Evolutionary conservation across 2,329 filamentous ascomycete genomes (phyloP), one percentile per base, ranked within the genome.

Genomic region (Anisogramma anomala): DNA sequence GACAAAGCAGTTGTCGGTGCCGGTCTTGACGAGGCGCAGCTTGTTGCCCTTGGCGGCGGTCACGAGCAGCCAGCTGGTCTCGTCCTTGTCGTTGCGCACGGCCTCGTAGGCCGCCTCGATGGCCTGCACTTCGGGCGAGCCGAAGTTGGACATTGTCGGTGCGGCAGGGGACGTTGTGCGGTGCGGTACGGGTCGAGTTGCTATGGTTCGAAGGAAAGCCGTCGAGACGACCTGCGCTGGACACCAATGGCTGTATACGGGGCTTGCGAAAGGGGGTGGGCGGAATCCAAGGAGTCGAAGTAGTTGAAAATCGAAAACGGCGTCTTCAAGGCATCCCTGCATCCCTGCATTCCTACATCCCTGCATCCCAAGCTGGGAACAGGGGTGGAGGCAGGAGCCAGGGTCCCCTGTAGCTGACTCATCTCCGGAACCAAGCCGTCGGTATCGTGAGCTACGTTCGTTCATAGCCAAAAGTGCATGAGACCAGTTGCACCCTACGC

Each of bases 61-160:
- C 50, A 83, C 66, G 43, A 83, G 67, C 17, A 83, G 68, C 77
- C 77, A 83, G 62, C 78, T 81, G 48, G 68, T 74, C 42, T 65
- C 60, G 46, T 79, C 70, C 58, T 79, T 80, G 68, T 82, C 77
- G 50, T 68, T 73, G 46, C 77, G 77, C 42, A 82, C 77, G 46
- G 73, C 71, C 20, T 81, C 74, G 67, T 82, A 82, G 49, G 78
- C 79, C 39, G 69, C 65, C 41, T 68, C 63, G 53, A 82, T 72
- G 31, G 45, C 38, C 18, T 27, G 30, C 31, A 47, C 41, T 33
- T 79, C 77, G 56, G 75, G 67, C 43, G 67, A 58, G 55, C 76
- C 64, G 55, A 68, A 60, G 52, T 70, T 71, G 48, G 72, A 77
- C 73, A 77, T 77, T 25, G 30, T 49, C 48, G 28, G 15, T 18